Evolutionary conservation across 148 eudicot genomes (phyloP).

Genomic region (Pouteria glomerata): DNA sequence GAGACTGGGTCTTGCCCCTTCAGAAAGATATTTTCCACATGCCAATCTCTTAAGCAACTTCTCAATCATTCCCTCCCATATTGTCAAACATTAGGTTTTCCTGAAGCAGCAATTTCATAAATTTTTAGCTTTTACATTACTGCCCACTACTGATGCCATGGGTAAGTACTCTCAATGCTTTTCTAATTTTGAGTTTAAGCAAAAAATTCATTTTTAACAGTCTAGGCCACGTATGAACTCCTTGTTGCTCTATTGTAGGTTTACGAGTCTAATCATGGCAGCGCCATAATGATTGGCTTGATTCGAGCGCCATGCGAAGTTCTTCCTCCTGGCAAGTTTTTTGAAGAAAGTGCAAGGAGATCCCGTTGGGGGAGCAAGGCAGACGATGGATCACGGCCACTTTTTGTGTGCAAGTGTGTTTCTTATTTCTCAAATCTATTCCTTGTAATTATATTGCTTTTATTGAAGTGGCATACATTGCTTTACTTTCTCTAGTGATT

Average conservation of each 20-base stretch:
- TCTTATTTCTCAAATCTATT: slow-evolving; percentile 11
- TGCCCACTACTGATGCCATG: background rate
- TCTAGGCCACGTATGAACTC: background rate
- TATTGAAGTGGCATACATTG: background rate
- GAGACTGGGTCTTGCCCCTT: no score
- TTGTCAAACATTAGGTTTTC: background rate
- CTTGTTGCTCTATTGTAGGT: slow-evolving; percentile 44
- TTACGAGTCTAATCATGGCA: slow-evolving; percentile 72
- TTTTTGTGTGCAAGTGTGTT: slow-evolving; percentile 71
- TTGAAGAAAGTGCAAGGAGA: slow-evolving; percentile 47
- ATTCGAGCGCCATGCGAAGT: slow-evolving; percentile 78
- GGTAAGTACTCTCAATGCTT: background rate
- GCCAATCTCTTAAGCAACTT: no score
- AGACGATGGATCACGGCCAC: slow-evolving; percentile 38
- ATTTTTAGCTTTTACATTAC: background rate
- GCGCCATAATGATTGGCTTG: slow-evolving; percentile 48
- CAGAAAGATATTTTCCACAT: no score
- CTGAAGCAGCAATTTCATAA: background rate
- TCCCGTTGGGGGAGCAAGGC: slow-evolving; percentile 23
- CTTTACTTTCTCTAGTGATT: slow-evolving; percentile 8
- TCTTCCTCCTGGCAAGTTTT: slow-evolving; percentile 60
- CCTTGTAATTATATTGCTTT: background rate
- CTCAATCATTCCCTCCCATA: no score
- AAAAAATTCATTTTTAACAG: background rate
- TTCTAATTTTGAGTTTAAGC: background rate